A percentile compares a stretch with the other conserved stretches of the same genome.
Evolutionary conservation across 2,329 filamentous ascomycete genomes (phyloP).

Genomic region (Hysterium pulicare): DNA sequence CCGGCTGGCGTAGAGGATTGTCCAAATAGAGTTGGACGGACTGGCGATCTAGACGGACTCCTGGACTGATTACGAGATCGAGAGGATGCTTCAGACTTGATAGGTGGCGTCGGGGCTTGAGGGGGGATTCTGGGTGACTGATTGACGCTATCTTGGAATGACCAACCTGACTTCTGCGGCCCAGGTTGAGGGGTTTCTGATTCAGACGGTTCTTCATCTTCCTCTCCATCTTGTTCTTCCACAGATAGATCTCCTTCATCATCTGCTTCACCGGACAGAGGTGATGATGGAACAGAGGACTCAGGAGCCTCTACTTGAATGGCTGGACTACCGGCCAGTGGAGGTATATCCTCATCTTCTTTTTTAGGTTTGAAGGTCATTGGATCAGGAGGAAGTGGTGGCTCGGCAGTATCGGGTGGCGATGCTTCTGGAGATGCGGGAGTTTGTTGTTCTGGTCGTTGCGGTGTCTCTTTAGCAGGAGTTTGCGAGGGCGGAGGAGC

Average conservation of each 20-base stretch:
- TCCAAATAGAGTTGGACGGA: slow-evolving; percentile 6
- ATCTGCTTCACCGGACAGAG: slow-evolving; percentile 29
- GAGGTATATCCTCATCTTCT: slow-evolving; percentile 40
- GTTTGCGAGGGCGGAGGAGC: slow-evolving; percentile 14
- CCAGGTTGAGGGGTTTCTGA: slow-evolving; percentile 16
- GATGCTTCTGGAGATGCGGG: not conserved
- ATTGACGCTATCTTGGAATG: slow-evolving; percentile 20
- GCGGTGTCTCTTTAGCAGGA: slow-evolving; percentile 7
- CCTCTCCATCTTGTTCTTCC: slow-evolving; percentile 48
- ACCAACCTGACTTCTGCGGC: slow-evolving; percentile 12
- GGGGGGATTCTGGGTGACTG: slow-evolving; percentile 24
- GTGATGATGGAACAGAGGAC: slow-evolving; percentile 31
- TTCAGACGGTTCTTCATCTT: slow-evolving; percentile 16
- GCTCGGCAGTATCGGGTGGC: slow-evolving; percentile 11
- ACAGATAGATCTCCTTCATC: slow-evolving; percentile 38
- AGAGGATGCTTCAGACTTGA: slow-evolving; percentile 24
- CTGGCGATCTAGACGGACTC: slow-evolving; percentile 17
- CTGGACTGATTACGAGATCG: slow-evolving; percentile 15
- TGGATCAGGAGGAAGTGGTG: slow-evolving; percentile 38
- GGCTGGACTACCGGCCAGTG: slow-evolving; percentile 48
- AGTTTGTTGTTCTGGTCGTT: slow-evolving; percentile 16
- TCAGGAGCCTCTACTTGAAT: slow-evolving; percentile 40
- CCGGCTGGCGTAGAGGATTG: slow-evolving; percentile 31
- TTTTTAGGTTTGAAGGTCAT: slow-evolving; percentile 28
- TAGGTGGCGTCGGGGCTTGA: slow-evolving; percentile 31